Percentiles rank a stretch among this genome's conserved stretches.
Conservation (phyloP, 805 yeast genomes). For the Tetrapisispora fleetii region DNA sequence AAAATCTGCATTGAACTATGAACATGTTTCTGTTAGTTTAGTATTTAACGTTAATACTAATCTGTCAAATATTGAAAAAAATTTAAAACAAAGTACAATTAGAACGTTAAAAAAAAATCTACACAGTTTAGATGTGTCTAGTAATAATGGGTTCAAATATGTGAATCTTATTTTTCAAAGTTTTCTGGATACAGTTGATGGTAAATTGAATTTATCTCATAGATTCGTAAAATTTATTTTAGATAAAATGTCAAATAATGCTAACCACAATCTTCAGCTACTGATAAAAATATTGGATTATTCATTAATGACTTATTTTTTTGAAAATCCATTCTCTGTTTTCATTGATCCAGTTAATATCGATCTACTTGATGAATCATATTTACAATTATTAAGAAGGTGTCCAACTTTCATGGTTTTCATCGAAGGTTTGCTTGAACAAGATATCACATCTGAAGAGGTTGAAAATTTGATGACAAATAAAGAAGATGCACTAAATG, state of each 20-base stretch:
- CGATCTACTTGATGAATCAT: conserved; percentile 20
- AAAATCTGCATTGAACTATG: conserved; percentile 20
- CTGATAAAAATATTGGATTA: conserved; percentile 27
- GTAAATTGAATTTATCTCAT: conserved; percentile 25
- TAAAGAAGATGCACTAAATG: conserved; percentile 17
- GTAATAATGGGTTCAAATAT: conserved; percentile 26
- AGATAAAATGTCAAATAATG: conserved; percentile 26
- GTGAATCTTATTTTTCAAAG: conserved; percentile 27
- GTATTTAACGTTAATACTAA: conserved; percentile 28
- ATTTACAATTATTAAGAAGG: conserved; percentile 18
- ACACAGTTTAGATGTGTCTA: conserved; percentile 23
- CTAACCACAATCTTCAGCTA: conserved; percentile 25
- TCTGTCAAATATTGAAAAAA: conserved; percentile 26
- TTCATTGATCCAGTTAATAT: conserved; percentile 29
- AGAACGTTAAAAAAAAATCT: conserved; percentile 22
- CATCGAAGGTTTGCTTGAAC: conserved; percentile 23
- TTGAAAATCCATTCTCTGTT: conserved; percentile 27
- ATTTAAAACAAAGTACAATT: conserved; percentile 25
- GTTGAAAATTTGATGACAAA: conserved; percentile 19
- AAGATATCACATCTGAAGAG: conserved; percentile 21
- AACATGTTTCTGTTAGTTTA: conserved; percentile 20
- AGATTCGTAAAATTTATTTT: conserved; percentile 24
- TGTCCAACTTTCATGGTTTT: conserved; percentile 30
- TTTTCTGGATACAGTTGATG: conserved; percentile 28
- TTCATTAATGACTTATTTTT: conserved; percentile 28